Conservation (phyloP, 1,284 basidiomycete species). For the Trametes sp. region DNA sequence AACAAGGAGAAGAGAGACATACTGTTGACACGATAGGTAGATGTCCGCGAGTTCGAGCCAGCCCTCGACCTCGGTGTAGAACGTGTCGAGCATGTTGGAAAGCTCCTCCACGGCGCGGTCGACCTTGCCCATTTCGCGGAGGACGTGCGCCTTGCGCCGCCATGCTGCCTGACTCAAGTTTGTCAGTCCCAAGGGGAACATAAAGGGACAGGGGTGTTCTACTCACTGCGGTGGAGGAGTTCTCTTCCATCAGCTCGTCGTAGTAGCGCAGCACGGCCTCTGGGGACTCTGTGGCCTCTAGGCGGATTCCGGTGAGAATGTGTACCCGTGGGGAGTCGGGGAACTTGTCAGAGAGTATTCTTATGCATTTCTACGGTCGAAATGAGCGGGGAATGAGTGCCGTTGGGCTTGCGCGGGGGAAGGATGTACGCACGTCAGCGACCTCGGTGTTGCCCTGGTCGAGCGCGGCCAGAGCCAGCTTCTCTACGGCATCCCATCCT, state of each 20-base stretch:
- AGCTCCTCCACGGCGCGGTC: constrained; percentile 80
- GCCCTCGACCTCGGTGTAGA: constrained; percentile 91
- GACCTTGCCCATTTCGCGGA: constrained; percentile 64
- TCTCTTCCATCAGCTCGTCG: constrained; percentile 67
- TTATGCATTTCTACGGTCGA: constrained; percentile 64
- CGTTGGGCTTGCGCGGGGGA: no score
- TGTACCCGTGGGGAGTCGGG: constrained; percentile 85
- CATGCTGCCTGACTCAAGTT: constrained; percentile 73
- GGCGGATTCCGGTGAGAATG: constrained; percentile 84
- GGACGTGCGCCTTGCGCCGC: constrained; percentile 85
- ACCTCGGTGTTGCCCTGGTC: constrained; percentile 82
- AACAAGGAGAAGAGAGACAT: constrained; percentile 38
- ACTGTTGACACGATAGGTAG: constrained; percentile 85
- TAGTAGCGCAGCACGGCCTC: constrained; percentile 76
- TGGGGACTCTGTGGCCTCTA: constrained; percentile 78
- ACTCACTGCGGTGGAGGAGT: constrained; percentile 82
- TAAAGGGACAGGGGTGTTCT: not conserved
- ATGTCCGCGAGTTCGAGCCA: constrained; percentile 95
- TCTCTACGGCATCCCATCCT: constrained; percentile 92
- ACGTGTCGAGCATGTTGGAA: constrained; percentile 86
- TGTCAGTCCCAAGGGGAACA: no score
- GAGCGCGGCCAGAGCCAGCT: constrained; percentile 86
- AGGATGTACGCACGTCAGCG: constrained; percentile 74
- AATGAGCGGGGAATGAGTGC: not conserved
- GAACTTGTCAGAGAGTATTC: constrained; percentile 75